These are phyloP conservation scores for Talaromyces albobiverticillius DNA, from an alignment of 2,329 filamentous ascomycete genomes.

Conservation along the genomic window DNA sequence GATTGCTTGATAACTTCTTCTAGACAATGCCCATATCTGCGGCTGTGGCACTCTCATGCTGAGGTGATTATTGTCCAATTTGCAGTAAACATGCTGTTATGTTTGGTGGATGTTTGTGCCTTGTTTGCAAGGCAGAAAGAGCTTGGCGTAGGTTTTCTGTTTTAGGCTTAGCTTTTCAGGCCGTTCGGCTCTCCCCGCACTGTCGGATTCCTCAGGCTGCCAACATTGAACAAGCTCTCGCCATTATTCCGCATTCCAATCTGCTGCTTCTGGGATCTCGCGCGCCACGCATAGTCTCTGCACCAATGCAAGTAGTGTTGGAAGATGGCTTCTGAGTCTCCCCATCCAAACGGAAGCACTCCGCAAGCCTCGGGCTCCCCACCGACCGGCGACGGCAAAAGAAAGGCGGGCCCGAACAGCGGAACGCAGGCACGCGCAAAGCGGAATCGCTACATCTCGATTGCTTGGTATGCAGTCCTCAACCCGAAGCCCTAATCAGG, in stretches of 20 bases:
- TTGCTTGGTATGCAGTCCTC: conserved; percentile 54
- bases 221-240: not conserved
- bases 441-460: conserved; percentile 66
- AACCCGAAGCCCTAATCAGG: not conserved
- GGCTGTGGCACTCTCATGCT: not conserved
- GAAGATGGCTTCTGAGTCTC: conserved; percentile 34
- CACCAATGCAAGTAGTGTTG: not conserved
- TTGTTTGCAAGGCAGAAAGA: no score
- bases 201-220: not conserved
- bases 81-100: not conserved
- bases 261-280: not conserved
- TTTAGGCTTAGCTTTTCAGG: conserved; percentile 3
- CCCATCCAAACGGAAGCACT: conserved; percentile 26
- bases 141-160: not conserved
- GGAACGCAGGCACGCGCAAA: conserved; percentile 56
- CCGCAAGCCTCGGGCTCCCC: conserved; percentile 22
- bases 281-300: not conserved
- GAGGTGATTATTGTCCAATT: not conserved
- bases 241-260: conserved; percentile 1
- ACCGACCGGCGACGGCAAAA: conserved; percentile 32
- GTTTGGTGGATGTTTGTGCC: not conserved
- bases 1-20: not conserved
- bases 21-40: not conserved
- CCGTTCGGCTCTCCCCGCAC: not conserved
- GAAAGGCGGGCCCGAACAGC: conserved; percentile 42